Evolutionary conservation across 179 eudicot species (phyloP).

Genomic region (Patellifolia procumbens): DNA sequence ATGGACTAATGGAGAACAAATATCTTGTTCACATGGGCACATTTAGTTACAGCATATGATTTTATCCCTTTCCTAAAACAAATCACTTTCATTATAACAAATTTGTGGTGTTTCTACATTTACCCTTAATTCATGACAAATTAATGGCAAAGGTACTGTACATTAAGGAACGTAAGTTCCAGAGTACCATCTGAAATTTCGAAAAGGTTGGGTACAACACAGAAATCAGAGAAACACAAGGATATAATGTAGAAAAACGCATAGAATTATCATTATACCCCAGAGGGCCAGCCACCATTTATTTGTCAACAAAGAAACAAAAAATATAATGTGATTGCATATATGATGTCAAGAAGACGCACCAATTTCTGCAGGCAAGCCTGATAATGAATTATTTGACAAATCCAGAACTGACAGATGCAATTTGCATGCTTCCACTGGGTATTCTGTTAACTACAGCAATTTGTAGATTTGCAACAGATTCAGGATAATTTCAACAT

Average conservation of each 20-base stretch:
- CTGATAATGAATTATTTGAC: slow-evolving; percentile 90
- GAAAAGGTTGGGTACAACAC: too few relatives aligned
- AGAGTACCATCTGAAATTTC: too few relatives aligned
- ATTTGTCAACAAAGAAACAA: neutral
- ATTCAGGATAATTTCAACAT: slow-evolving; percentile 9
- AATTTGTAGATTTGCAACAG: slow-evolving; percentile 19
- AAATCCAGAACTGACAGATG: slow-evolving; percentile 74
- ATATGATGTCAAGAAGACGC: slow-evolving; percentile 33
- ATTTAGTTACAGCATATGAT: neutral
- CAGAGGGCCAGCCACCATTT: neutral
- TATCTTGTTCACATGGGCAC: neutral
- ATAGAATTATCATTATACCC: neutral
- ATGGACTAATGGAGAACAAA: too few relatives aligned
- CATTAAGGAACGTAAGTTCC: too few relatives aligned
- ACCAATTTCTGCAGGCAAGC: slow-evolving; percentile 98
- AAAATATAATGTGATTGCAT: slow-evolving; percentile 1
- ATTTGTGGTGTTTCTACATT: neutral
- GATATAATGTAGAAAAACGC: too few relatives aligned
- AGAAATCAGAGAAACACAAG: too few relatives aligned
- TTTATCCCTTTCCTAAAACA: neutral
- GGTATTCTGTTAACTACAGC: slow-evolving; percentile 79
- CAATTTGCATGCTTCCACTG: slow-evolving; percentile 86
- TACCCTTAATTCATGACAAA: too few relatives aligned
- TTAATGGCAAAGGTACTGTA: too few relatives aligned
- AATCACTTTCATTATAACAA: neutral